These are phyloP conservation scores for Gynochthodes officinalis DNA, from an alignment of 257 asterid species.

Conservation along the genomic window DNA sequence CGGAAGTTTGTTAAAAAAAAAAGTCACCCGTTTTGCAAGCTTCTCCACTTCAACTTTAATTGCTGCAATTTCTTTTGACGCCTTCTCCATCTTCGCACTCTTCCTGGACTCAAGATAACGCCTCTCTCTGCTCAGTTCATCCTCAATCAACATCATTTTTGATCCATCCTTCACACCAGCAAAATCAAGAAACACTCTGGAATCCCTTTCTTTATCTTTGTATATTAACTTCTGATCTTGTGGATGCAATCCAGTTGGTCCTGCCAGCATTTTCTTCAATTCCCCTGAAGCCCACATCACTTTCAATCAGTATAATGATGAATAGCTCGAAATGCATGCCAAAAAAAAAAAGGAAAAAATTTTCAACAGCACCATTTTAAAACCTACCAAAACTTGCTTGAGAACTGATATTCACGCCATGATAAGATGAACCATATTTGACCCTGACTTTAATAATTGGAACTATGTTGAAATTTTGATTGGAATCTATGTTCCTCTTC, in stretches of 20 bases:
- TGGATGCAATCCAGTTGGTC: constrained; percentile 56
- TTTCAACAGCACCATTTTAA: background rate
- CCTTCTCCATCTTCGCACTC: constrained; percentile 54
- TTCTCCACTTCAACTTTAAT: constrained; percentile 68
- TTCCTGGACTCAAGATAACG: constrained; percentile 43
- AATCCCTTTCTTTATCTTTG: constrained; percentile 75
- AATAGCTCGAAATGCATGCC: background rate
- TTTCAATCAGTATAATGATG: constrained; percentile 11
- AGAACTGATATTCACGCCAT: constrained; percentile 56
- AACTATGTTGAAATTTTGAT: constrained; percentile 33
- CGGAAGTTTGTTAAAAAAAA: background rate
- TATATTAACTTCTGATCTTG: constrained; percentile 67
- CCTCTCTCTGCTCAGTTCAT: constrained; percentile 58
- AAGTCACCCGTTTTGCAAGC: constrained; percentile 65
- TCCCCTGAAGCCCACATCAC: constrained; percentile 46
- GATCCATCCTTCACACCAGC: constrained; percentile 74
- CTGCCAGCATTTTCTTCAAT: constrained; percentile 67
- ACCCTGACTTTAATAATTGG: constrained; percentile 64
- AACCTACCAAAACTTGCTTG: constrained; percentile 80
- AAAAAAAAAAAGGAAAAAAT: background rate
- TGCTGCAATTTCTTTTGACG: constrained; percentile 59
- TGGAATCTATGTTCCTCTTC: constrained; percentile 61
- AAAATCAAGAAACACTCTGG: constrained; percentile 62
- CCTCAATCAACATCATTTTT: constrained; percentile 60
- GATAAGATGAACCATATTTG: constrained; percentile 59